Conservation (phyloP, 768 basidiomycete genomes). For the Russula lepida region DNA sequence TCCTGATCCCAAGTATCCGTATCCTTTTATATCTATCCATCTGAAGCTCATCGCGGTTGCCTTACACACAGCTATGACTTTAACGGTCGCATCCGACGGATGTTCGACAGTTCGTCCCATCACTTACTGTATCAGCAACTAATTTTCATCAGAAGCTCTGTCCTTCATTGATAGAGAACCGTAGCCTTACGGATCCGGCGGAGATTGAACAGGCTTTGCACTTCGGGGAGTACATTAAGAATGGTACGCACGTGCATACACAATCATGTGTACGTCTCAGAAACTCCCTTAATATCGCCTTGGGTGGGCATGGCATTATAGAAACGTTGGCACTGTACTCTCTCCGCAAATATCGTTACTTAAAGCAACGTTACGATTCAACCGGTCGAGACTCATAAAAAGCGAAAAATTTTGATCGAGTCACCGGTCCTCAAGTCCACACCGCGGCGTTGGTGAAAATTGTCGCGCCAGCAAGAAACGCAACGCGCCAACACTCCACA, state of each 20-base stretch:
- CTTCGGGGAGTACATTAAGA: conserved; percentile 78
- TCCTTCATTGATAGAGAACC: conserved; percentile 45
- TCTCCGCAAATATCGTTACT: conserved; percentile 72
- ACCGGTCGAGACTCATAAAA: neutral
- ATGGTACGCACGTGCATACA: conserved; percentile 41
- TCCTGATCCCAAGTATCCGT: conserved; percentile 66
- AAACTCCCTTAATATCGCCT: neutral
- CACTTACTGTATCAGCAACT: neutral
- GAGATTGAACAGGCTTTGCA: conserved; percentile 72
- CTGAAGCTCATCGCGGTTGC: neutral
- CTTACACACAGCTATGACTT: conserved; percentile 58
- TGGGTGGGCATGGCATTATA: neutral
- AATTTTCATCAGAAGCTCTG: neutral
- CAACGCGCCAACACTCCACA: neutral
- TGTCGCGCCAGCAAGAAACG: neutral
- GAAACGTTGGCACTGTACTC: conserved; percentile 80
- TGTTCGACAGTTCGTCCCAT: conserved; percentile 60
- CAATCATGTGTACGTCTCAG: neutral
- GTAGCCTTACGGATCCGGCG: conserved; percentile 49
- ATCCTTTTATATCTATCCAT: neutral
- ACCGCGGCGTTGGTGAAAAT: neutral
- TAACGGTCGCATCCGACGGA: conserved; percentile 55
- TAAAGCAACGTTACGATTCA: conserved; percentile 58
- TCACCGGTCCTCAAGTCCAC: neutral
- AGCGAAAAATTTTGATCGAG: neutral